These are phyloP conservation scores for Lophiotrema nucula DNA, from an alignment of 495 filamentous ascomycete species.

Conservation along the genomic window DNA sequence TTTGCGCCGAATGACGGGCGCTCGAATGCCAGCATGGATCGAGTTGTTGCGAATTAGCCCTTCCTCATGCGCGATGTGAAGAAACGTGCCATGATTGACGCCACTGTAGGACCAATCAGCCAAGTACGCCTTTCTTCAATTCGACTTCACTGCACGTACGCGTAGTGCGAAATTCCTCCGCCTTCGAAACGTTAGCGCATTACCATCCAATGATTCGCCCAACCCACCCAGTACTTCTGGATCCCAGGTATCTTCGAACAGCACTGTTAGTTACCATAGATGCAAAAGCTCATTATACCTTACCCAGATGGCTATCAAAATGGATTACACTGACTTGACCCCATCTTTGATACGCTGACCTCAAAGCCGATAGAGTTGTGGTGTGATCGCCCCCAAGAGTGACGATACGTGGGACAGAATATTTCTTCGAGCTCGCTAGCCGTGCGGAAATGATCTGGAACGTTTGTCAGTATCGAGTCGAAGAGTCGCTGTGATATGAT, in stretches of 20 bases:
- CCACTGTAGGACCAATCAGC: slow-evolving; percentile 36
- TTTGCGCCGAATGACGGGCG: slow-evolving; percentile 44
- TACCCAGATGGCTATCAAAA: slow-evolving; percentile 54
- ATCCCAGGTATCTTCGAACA: slow-evolving; percentile 49
- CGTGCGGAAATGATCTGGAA: slow-evolving; percentile 38
- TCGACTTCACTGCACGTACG: slow-evolving; percentile 44
- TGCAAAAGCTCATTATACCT: slow-evolving; percentile 3
- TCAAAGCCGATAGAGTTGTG: slow-evolving; percentile 50
- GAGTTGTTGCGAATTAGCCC: slow-evolving; percentile 50
- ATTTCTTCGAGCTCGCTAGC: slow-evolving; percentile 31
- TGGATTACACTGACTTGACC: slow-evolving; percentile 54
- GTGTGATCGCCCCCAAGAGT: slow-evolving; percentile 55
- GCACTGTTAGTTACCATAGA: slow-evolving; percentile 7
- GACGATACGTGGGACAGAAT: slow-evolving; percentile 47
- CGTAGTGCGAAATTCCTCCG: slow-evolving; percentile 52
- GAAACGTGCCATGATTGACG: slow-evolving; percentile 55
- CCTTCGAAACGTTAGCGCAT: slow-evolving; percentile 27
- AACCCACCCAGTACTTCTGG: slow-evolving; percentile 46
- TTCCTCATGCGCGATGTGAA: slow-evolving; percentile 56
- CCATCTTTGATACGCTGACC: slow-evolving; percentile 47
- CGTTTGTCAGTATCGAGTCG: neutral
- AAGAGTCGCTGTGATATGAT: neutral
- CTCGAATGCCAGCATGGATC: slow-evolving; percentile 53
- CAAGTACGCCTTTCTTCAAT: neutral
- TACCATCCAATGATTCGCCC: neutral